phyloP scores from a whole-genome alignment of 805 yeast species.

The Candida vartiovaarae region DNA sequence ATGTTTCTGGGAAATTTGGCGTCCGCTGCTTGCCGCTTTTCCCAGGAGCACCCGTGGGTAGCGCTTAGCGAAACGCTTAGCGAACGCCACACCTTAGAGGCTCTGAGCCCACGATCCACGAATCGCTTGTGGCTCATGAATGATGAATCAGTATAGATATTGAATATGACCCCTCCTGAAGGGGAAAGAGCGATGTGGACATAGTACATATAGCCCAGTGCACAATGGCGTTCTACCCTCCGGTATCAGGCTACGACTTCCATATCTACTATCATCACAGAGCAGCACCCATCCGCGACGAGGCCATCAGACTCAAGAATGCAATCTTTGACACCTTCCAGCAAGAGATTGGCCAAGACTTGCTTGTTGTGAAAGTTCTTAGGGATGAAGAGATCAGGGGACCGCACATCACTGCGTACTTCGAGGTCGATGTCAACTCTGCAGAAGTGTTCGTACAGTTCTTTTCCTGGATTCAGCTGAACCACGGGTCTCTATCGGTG shows the following conservation, averaged over 20 bases:
- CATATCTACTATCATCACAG: conserved; percentile 42
- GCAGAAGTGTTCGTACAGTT: conserved; percentile 35
- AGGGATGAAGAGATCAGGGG: conserved; percentile 7
- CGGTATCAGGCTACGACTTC: conserved; percentile 37
- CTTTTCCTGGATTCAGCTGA: conserved; percentile 40
- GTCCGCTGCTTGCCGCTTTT: conserved; percentile 1
- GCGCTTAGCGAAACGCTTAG: neutral
- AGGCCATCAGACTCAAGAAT: conserved; percentile 34
- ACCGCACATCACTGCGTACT: conserved; percentile 49
- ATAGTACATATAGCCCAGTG: neutral
- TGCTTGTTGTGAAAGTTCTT: conserved; percentile 7
- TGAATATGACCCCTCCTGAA: too few species aligned
- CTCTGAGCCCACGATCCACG: neutral
- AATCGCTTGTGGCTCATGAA: neutral
- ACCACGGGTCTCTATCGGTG: conserved; percentile 44
- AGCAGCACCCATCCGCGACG: conserved; percentile 23
- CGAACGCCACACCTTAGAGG: neutral
- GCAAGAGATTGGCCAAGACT: conserved; percentile 27
- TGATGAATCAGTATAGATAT: neutral
- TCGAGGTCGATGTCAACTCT: conserved; percentile 41
- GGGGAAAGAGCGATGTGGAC: neutral
- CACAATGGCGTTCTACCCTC: conserved; percentile 4
- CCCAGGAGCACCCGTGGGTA: neutral
- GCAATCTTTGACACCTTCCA: conserved; percentile 33
- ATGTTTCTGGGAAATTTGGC: neutral